Conservation (phyloP, 2,329 filamentous ascomycete species). For the Macrophomina tecta region DNA sequence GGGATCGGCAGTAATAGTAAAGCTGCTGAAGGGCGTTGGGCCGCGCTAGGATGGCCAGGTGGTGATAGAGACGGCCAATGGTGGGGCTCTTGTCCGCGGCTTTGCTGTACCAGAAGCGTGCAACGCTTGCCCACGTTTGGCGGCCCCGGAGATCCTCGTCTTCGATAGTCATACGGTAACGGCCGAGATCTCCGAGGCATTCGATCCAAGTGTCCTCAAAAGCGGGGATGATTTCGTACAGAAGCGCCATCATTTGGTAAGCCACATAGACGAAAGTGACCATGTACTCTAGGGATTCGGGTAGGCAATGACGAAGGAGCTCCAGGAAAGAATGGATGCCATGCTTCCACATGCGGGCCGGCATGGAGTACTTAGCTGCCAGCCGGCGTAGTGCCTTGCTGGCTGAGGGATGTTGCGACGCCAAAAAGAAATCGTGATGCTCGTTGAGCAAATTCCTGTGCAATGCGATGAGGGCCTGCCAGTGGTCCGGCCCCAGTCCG, state of each 20-base stretch:
- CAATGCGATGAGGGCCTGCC: constrained; percentile 81
- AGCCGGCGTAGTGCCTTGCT: too few species aligned
- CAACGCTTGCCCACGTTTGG: constrained; percentile 82
- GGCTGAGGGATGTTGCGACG: too few species aligned
- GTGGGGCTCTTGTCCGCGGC: constrained; percentile 78
- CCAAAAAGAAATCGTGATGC: constrained; percentile 35
- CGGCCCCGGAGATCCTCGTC: constrained; percentile 76
- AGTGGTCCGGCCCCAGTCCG: constrained; percentile 68
- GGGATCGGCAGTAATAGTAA: constrained; percentile 73
- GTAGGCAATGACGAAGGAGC: constrained; percentile 68
- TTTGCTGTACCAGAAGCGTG: constrained; percentile 81
- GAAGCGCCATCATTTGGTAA: constrained; percentile 85
- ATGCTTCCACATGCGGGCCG: too few species aligned
- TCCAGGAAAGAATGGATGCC: constrained; percentile 56
- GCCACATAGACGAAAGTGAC: constrained; percentile 86
- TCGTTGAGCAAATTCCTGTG: constrained; percentile 83
- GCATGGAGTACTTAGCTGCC: too few species aligned
- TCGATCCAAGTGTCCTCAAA: constrained; percentile 65
- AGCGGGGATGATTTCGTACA: constrained; percentile 82
- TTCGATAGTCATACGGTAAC: constrained; percentile 92
- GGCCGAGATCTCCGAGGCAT: constrained; percentile 75
- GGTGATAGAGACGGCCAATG: constrained; percentile 83
- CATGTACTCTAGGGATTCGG: constrained; percentile 84
- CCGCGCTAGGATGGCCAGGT: constrained; percentile 78
- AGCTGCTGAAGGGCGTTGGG: constrained; percentile 74